Percentiles rank a stretch among this genome's conserved stretches.
Conservation (phyloP, 1,284 basidiomycete species). For the Irpex lacteus region DNA sequence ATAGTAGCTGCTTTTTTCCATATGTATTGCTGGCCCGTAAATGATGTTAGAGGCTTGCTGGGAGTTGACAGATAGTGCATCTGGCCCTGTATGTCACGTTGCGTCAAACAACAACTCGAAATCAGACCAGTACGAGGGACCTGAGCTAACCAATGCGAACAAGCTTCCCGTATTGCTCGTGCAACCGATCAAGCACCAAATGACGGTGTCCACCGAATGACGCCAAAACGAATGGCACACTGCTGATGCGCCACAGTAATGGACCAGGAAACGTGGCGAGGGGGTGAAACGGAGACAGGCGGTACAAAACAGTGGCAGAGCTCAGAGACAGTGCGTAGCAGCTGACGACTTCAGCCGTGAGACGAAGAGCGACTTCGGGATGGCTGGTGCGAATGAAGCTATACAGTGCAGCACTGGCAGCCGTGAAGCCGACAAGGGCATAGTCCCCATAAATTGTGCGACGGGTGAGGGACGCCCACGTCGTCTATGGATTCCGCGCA, state of each 20-base stretch:
- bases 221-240: not conserved
- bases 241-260: not conserved
- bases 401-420: too few relatives aligned
- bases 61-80: not conserved
- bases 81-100: not conserved
- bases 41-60: not conserved
- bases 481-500: too few relatives aligned
- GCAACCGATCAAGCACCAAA: constrained; percentile 5
- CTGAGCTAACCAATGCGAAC: constrained; percentile 17
- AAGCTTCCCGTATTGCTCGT: constrained; percentile 14
- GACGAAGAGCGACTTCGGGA: not conserved
- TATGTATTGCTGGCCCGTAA: not conserved
- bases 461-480: too few relatives aligned
- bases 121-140: not conserved
- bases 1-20: constrained; percentile 8
- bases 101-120: too few relatives aligned
- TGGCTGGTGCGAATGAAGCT: too few relatives aligned
- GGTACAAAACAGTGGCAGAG: not conserved
- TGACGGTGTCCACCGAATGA: not conserved
- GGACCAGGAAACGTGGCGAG: constrained; percentile 4
- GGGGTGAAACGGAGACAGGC: constrained; percentile 7
- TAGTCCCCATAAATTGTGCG: too few relatives aligned
- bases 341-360: not conserved
- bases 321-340: not conserved
- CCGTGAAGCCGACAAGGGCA: too few relatives aligned